Base-by-base conservation (phyloP, 305 asterid species). In the Fraxinus nigra region DNA sequence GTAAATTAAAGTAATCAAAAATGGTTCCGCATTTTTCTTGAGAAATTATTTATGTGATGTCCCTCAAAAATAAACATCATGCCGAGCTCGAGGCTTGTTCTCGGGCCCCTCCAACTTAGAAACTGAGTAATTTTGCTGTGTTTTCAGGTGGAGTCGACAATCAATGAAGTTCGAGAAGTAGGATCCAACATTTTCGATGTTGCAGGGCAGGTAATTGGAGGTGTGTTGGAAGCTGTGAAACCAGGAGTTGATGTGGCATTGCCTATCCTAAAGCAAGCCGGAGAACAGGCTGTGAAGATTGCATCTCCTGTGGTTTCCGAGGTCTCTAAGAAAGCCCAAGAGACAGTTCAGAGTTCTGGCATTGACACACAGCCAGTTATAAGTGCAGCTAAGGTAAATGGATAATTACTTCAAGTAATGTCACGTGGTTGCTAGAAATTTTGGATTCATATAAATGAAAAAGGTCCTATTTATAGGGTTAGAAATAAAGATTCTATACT, bases 281-380 rank as follows among this genome's bases (percentile, higher is more conserved):
- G 93, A 75, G 97, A 94, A 70, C 87, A 91, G 84, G 92, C 93
- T 78, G 78, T 89, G 88, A 94, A 89, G 89, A 78, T 90, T 82
- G 97, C 98, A 87, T 92, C 97, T 61, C 99, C 99, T 61, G 85
- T 89, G 24, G 87, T 93, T 72, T 93, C 99, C 1, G 98, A 92
- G 88, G 95, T 93, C 82, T 86, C 99, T 37, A 93, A 90, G 87
- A 92, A 92, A 86, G 98, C 99, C 33, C 97, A 92, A 90, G 99
- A 95, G 85, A 97, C 94, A 51, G 87, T 95, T 43, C 90, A 94
- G 89, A 87, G 93, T 83, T 84, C 98, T 7, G 99, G 99, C 74
- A 72, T 94, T 22, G 98, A 94, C 79, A 90, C 97, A 30, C 78
- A 91, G 85, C 98, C 98, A 0, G 92, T 93, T 54, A 34, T 90